phyloP scores from a whole-genome alignment of 2,329 filamentous ascomycete genomes.

The Acephala macrosclerotiorum region DNA sequence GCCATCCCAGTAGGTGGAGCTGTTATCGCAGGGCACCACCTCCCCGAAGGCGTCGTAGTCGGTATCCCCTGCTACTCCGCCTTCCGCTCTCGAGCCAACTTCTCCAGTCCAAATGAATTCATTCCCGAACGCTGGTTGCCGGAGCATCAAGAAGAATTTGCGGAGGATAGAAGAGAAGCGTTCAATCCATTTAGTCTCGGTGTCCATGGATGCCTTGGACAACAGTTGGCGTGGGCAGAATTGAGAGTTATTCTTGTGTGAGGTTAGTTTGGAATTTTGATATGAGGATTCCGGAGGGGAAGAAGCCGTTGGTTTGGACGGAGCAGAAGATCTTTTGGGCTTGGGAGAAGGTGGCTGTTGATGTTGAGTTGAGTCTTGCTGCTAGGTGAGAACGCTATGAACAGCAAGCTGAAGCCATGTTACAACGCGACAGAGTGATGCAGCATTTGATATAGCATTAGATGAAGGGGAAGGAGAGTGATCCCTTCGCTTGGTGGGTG shows the following conservation, averaged over 20 bases:
- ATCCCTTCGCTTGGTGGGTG: neutral
- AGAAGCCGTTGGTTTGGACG: conserved; percentile 9
- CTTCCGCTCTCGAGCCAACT: conserved; percentile 23
- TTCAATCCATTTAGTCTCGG: conserved; percentile 28
- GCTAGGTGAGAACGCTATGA: too few species aligned
- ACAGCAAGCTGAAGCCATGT: too few species aligned
- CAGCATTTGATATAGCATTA: neutral
- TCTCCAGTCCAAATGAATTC: conserved; percentile 21
- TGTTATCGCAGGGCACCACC: conserved; percentile 20
- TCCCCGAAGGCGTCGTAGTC: conserved; percentile 23
- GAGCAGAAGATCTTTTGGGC: conserved; percentile 20
- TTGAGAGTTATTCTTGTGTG: conserved; percentile 32
- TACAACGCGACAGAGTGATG: too few species aligned
- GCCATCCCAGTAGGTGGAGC: conserved; percentile 19
- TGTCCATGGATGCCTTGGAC: conserved; percentile 28
- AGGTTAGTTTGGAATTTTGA: conserved; percentile 38
- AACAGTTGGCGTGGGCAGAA: conserved; percentile 29
- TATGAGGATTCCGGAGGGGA: conserved; percentile 20
- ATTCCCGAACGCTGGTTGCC: conserved; percentile 44
- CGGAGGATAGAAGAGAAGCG: conserved; percentile 20
- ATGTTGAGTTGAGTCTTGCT: conserved; percentile 9
- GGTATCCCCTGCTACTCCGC: conserved; percentile 14
- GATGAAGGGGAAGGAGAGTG: neutral
- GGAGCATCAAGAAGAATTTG: conserved; percentile 11
- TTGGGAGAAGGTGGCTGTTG: conserved; percentile 22